These are phyloP conservation scores for Gremmenia infestans DNA, from an alignment of 2,329 filamentous ascomycete genomes.

Conservation along the genomic window DNA sequence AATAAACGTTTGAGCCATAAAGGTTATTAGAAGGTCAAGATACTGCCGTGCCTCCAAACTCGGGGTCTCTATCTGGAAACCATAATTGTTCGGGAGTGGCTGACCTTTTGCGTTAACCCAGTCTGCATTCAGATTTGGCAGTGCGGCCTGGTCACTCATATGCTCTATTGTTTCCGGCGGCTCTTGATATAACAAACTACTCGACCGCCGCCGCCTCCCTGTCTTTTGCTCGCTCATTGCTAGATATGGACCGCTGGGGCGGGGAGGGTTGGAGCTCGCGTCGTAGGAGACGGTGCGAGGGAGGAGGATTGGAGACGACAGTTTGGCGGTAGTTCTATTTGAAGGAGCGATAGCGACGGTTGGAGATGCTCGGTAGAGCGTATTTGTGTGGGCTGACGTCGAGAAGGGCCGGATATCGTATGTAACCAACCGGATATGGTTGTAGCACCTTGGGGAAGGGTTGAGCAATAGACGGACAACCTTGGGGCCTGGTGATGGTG, in stretches of 20 bases:
- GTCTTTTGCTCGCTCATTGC: conserved; percentile 59
- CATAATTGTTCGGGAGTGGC: conserved; percentile 26
- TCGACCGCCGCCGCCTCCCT: conserved; percentile 85
- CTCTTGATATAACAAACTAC: conserved; percentile 96
- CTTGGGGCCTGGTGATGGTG: too few species aligned
- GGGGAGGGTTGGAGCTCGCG: conserved; percentile 67
- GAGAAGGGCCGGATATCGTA: not conserved
- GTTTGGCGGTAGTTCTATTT: conserved; percentile 74
- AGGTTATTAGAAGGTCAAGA: conserved; percentile 3
- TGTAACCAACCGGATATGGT: too few species aligned
- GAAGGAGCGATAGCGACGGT: conserved; percentile 27
- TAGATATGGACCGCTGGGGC: conserved; percentile 47
- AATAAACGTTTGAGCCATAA: not conserved
- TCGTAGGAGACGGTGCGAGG: conserved; percentile 90
- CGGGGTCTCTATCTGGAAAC: not conserved
- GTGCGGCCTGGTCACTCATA: conserved; percentile 89
- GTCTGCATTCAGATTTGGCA: conserved; percentile 94
- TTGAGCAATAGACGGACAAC: too few species aligned
- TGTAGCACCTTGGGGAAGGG: too few species aligned
- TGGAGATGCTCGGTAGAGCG: conserved; percentile 29
- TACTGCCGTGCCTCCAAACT: conserved; percentile 1
- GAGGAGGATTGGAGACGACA: conserved; percentile 85
- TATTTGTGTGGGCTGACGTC: not conserved
- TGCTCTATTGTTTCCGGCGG: conserved; percentile 95
- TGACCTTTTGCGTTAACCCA: conserved; percentile 99